Conservation (phyloP, 2,329 filamentous ascomycete species). For the Tolypocladium pustulatum region DNA sequence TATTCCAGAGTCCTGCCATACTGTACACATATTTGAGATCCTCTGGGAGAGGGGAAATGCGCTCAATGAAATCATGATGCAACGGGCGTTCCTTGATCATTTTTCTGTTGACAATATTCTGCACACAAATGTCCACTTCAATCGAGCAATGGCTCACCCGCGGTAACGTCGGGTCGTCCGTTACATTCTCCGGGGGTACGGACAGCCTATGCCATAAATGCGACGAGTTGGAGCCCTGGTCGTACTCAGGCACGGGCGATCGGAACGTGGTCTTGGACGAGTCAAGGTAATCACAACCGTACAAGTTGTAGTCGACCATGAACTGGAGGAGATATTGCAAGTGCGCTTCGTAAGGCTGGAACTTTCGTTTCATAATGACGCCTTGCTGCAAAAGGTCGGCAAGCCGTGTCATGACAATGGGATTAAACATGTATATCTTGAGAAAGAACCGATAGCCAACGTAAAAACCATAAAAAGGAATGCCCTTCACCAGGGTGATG, state of each 20-base stretch:
- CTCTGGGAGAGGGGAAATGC: slow-evolving; percentile 47
- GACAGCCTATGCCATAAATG: slow-evolving; percentile 76
- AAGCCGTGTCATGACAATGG: slow-evolving; percentile 74
- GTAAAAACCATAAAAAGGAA: slow-evolving; percentile 93
- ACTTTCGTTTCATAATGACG: slow-evolving; percentile 67
- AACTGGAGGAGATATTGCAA: slow-evolving; percentile 88
- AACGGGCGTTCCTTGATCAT: slow-evolving; percentile 66
- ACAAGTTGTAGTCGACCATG: slow-evolving; percentile 97
- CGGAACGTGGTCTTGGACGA: slow-evolving; percentile 63
- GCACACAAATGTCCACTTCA: slow-evolving; percentile 81
- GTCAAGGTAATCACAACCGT: slow-evolving; percentile 82
- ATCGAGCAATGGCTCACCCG: slow-evolving; percentile 80
- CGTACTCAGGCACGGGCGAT: slow-evolving; percentile 59
- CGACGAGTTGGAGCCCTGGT: slow-evolving; percentile 45
- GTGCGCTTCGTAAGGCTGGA: slow-evolving; percentile 93
- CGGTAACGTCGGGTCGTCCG: slow-evolving; percentile 53
- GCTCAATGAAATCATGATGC: slow-evolving; percentile 81
- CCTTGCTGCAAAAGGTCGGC: slow-evolving; percentile 83
- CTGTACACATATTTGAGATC: slow-evolving; percentile 83
- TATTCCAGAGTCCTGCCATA: slow-evolving; percentile 87
- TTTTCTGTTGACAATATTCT: slow-evolving; percentile 75
- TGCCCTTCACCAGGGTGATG: slow-evolving; percentile 82
- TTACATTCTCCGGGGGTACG: slow-evolving; percentile 39
- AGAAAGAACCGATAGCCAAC: slow-evolving; percentile 86
- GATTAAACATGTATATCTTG: slow-evolving; percentile 92